Evolutionary conservation across 2,329 filamentous ascomycete species (phyloP), one percentile per base, ranked within the genome.

Genomic region (Trichoderma endophyticum): DNA sequence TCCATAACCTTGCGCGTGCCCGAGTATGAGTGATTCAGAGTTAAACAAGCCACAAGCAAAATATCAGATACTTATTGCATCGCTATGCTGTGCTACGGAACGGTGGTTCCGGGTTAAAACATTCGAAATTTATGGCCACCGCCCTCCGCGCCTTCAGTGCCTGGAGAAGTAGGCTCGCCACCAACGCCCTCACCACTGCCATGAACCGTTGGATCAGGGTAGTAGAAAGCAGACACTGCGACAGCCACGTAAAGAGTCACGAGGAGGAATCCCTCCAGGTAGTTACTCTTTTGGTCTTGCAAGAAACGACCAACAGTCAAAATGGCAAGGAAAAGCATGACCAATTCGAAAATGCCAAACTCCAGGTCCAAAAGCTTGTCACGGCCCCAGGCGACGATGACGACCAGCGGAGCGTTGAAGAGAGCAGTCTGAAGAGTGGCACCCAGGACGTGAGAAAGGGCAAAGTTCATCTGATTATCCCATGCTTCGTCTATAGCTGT

Each of bases 271-370:
- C 92, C 92, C 78, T 94, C 92, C 1, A 94, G 85, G 78, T 92
- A 94, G 78, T 94, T 94, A 32, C 89, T 92, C 80, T 92, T 92
- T 62, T 90, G 88, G 75, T 94, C 92, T 26, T 91, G 86, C 56
- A 94, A 82, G 81, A 94, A 94, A 73, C 92, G 92, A 2, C 92
- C 91, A 61, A 93, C 90, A 0, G 93, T 91, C 15, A 94, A 81
- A 71, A 94, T 93, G 2, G 91, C 89, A 36, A 94, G 83, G n/a
- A 94, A 90, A 0, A 94, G 82, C 6, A 93, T 83, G 18, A 90
- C 87, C n/a, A 93, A 86, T 83, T 93, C 92, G 82, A 94, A 94
- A 18, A 92, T 87, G 76, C 93, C 90, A 77, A 94, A 94, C 76
- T 92, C 90, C 68, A 94, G 83, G 73, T 90, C 88, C 87, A 94